Evolutionary conservation across 1,139 yeast genomes (phyloP).

Genomic region (Candida tropicalis): DNA sequence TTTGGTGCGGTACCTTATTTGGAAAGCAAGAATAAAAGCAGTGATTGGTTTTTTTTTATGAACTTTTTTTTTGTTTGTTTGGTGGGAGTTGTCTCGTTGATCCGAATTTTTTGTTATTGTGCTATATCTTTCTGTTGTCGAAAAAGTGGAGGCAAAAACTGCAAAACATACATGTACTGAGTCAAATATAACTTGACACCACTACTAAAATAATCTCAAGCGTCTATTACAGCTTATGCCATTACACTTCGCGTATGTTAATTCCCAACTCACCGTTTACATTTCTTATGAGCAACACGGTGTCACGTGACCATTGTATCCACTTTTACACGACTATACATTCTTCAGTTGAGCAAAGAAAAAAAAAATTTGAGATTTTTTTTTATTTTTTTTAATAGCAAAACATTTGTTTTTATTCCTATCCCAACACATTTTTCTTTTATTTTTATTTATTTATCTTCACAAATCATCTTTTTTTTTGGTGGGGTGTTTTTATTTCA

Average conservation of each 20-base stretch:
- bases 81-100: neutral
- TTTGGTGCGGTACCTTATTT: neutral
- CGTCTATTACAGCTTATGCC: too few species aligned
- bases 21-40: neutral
- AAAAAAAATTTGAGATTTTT: neutral
- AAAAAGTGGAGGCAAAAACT: too few species aligned
- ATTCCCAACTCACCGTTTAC: too few species aligned
- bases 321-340: neutral
- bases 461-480: neutral
- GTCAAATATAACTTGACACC: too few species aligned
- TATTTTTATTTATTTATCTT: neutral
- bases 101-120: neutral
- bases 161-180: too few species aligned
- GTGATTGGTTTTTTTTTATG: too few species aligned
- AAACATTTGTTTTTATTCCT: neutral
- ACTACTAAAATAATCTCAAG: too few species aligned
- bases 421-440: neutral
- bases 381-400: neutral
- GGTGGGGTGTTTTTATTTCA: neutral
- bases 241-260: too few species aligned
- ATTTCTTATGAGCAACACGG: too few species aligned
- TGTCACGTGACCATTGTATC: neutral
- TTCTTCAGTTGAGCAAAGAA: neutral
- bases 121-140: too few species aligned
- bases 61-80: too few species aligned